These are phyloP conservation scores for Blastomyces parvus DNA, from an alignment of 2,329 filamentous ascomycete species.

Conservation along the genomic window DNA sequence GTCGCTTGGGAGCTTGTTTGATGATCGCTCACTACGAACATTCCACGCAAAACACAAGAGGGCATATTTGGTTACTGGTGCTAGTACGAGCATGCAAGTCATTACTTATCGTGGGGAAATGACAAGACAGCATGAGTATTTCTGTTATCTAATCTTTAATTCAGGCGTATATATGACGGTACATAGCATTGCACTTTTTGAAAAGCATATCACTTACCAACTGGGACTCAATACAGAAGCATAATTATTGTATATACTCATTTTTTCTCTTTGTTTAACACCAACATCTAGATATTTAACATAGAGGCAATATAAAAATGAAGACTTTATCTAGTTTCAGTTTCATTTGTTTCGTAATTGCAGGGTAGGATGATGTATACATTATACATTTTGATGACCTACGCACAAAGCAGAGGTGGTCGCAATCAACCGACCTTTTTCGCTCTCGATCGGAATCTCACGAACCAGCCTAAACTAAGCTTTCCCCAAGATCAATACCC, in stretches of 20 bases:
- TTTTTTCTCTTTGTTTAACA: not conserved
- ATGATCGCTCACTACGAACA: not conserved
- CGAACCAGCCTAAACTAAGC: slow-evolving; percentile 10
- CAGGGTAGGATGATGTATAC: not conserved
- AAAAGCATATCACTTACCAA: not conserved
- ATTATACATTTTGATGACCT: not conserved
- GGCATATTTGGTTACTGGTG: not conserved
- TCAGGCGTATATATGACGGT: not conserved
- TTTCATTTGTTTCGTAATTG: not conserved
- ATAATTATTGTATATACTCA: not conserved
- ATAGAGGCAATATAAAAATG: not conserved
- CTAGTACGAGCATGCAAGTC: not conserved
- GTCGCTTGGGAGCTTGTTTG: slow-evolving; percentile 24
- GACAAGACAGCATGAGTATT: not conserved
- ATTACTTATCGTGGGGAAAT: too few relatives aligned
- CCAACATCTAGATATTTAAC: not conserved
- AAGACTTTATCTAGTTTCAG: not conserved
- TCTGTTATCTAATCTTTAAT: not conserved
- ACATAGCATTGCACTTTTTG: not conserved
- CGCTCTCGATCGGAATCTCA: not conserved
- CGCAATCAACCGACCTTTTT: not conserved
- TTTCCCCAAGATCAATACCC: slow-evolving; percentile 33
- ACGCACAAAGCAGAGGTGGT: not conserved
- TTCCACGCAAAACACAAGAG: not conserved
- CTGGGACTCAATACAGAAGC: too few relatives aligned